Evolutionary conservation across 495 filamentous ascomycete species (phyloP).

Genomic region (Penicillium pancosmium): DNA sequence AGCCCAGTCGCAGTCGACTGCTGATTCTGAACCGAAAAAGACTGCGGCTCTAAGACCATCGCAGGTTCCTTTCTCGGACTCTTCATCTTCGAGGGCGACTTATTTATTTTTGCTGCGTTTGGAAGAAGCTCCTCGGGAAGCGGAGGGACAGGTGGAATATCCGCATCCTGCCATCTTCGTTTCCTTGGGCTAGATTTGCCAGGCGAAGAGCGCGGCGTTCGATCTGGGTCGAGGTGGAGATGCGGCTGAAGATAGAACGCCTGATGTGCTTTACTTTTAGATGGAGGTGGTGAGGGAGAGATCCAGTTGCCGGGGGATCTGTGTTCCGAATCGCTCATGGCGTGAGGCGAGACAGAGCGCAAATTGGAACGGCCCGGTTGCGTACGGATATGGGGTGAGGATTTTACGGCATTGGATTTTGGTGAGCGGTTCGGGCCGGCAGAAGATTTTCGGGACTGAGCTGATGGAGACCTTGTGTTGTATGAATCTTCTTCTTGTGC

Average conservation of each 20-base stretch:
- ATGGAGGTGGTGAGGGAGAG: constrained; percentile 31
- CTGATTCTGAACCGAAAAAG: constrained; percentile 7
- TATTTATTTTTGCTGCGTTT: constrained; percentile 38
- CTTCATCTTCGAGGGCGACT: constrained; percentile 34
- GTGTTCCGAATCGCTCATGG: constrained; percentile 9
- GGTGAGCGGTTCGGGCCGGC: constrained; percentile 21
- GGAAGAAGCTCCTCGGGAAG: constrained; percentile 43
- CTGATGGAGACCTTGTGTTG: constrained; percentile 21
- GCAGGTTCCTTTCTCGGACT: constrained; percentile 2
- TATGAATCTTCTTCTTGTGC: constrained; percentile 17
- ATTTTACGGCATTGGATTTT: constrained; percentile 25
- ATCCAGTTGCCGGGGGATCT: constrained; percentile 17
- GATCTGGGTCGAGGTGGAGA: constrained; percentile 26
- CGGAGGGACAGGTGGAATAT: constrained; percentile 50
- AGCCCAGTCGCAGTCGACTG: constrained; percentile 5
- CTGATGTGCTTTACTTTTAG: constrained; percentile 15
- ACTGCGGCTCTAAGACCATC: constrained; percentile 12
- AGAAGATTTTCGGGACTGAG: constrained; percentile 23
- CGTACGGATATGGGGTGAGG: constrained; percentile 29
- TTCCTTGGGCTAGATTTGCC: constrained; percentile 19
- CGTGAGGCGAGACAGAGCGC: constrained; percentile 24
- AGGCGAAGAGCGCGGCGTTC: constrained; percentile 22
- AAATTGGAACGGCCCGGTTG: constrained; percentile 29
- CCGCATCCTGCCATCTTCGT: constrained; percentile 29
- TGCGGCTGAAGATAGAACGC: constrained; percentile 31